These are phyloP conservation scores for Leccinum imitatum DNA, from an alignment of 768 basidiomycete species.

Conservation along the genomic window DNA sequence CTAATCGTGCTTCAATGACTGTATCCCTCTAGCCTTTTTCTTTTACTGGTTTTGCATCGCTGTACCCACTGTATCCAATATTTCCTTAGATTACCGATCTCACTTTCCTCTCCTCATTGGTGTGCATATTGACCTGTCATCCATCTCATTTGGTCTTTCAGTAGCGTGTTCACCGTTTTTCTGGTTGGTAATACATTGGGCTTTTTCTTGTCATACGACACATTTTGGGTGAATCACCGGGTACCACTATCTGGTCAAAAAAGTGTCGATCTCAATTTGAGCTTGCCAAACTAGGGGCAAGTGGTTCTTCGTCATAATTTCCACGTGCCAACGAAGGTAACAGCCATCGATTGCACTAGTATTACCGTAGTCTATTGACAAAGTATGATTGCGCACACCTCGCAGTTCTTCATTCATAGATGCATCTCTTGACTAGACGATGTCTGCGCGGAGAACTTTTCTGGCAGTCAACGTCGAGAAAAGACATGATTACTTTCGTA, in stretches of 20 bases:
- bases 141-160: conserved; percentile 5
- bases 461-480: not conserved
- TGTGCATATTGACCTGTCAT: conserved; percentile 4
- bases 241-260: not conserved
- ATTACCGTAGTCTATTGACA: not conserved
- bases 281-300: not conserved
- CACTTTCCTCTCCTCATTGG: not conserved
- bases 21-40: conserved; percentile 15
- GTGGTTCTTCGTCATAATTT: not conserved
- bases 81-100: conserved; percentile 4
- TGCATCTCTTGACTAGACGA: not conserved
- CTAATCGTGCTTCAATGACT: conserved; percentile 16
- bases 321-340: conserved; percentile 12
- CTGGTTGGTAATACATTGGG: conserved; percentile 9
- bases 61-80: conserved; percentile 1
- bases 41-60: conserved; percentile 9
- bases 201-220: not conserved
- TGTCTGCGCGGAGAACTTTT: not conserved
- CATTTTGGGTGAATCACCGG: not conserved
- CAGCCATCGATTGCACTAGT: not conserved
- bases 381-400: not conserved
- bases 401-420: not conserved
- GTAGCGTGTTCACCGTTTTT: conserved; percentile 1
- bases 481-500: not conserved
- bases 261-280: conserved; percentile 6